Base-by-base conservation (phyloP, 257 asterid genomes). In the Nicotiana tabacum region DNA sequence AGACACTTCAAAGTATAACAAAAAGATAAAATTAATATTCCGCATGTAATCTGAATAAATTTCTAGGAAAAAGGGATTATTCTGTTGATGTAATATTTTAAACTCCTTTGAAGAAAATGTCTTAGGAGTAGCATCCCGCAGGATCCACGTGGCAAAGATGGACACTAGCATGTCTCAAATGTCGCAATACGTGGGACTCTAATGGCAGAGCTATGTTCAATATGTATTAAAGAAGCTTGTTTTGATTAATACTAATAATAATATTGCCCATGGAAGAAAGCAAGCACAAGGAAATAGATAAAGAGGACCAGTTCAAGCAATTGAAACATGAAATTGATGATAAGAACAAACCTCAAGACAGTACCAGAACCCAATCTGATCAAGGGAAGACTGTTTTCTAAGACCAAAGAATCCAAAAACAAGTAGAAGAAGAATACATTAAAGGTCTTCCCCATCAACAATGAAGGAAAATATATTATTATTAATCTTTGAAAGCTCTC, bases 371-470 rank as follows among this genome's bases (percentile, higher is more conserved):
- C 10, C 65, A 58, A 58, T 58, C 10, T 18, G 65, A 58, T 6
- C 65, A 58, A 58, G 29, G 65, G 21, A 58, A 18, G 0, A 58
- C 27, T 58, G 27, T 58, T 58, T 58, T 58, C 2, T 9, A 2
- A 30, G 77, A 18, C 10, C 30, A 62, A 60, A 82, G 69, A 60
- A 29, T 66, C 33, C 60, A 64, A 37, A 76, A 81, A 33, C 48
- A 84, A 24, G n/a, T 35, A 6, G 64, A 29, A 30, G 66, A 70
- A 55, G 84, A 27, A 15, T 18, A 4, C 18, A 43, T 79, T 39
- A 88, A 83, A 62, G 84, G 85, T 27, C 87, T 88, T 83, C 87
- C 89, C 53, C 85, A 78, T 72, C 83, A 83, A 84, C 86, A 85
- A 81, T 24, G 27, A 24, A 24, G 27, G 27, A 24, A 24, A 24